Evolutionary conservation across 129 eudicot genomes (phyloP).

Genomic region (Centaurea solstitialis): DNA sequence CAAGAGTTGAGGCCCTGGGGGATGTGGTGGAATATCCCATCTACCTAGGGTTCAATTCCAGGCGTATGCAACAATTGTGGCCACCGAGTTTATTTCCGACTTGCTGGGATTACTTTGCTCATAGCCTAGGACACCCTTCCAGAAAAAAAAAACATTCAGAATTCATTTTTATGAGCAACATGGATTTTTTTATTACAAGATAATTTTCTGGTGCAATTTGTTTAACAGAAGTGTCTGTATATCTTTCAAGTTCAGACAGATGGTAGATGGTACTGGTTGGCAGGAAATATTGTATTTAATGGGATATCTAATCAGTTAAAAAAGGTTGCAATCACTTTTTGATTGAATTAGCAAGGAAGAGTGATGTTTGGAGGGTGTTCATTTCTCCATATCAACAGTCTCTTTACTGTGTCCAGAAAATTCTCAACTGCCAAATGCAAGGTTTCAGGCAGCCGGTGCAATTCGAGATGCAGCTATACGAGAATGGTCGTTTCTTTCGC

Average conservation of each 20-base stretch:
- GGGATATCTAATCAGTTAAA: constrained; percentile 1
- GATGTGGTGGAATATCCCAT: no score
- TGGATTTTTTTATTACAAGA: neutral
- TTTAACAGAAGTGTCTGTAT: constrained; percentile 2
- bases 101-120: no score
- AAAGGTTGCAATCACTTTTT: constrained; percentile 6
- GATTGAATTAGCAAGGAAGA: constrained; percentile 9
- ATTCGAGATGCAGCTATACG: constrained; percentile 85
- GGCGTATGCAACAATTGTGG: no score
- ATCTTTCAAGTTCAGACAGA: constrained; percentile 8
- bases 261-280: constrained; percentile 15
- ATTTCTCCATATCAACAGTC: constrained; percentile 13
- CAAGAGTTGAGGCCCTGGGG: no score
- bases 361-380: neutral
- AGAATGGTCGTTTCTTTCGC: constrained; percentile 83
- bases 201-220: constrained; percentile 1
- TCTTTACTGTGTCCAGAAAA: constrained; percentile 56
- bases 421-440: constrained; percentile 88
- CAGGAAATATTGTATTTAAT: constrained; percentile 2
- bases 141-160: neutral
- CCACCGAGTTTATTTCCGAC: no score
- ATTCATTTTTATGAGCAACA: neutral
- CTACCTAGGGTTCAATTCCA: no score
- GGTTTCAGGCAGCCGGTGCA: constrained; percentile 95
- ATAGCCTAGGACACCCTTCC: no score